Percentiles rank a stretch among this genome's conserved stretches.
phyloP scores from a whole-genome alignment of 495 filamentous ascomycete genomes.

The Cudoniella acicularis region DNA sequence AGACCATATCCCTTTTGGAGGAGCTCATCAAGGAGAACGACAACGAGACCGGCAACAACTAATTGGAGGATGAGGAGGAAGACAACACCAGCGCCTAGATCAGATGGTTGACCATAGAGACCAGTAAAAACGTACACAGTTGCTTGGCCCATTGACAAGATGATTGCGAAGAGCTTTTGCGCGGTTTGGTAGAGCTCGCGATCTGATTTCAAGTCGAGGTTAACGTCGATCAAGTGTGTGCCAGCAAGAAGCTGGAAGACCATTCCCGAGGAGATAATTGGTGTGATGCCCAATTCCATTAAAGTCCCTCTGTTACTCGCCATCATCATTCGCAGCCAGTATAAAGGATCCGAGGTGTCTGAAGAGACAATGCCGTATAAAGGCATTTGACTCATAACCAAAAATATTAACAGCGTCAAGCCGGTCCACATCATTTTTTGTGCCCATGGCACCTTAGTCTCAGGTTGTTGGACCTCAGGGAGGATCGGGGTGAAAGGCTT shows the following conservation, averaged over 20 bases:
- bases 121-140: conserved; percentile 97
- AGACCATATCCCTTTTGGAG: conserved; percentile 99
- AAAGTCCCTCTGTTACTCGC: conserved; percentile 97
- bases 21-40: conserved; percentile 98
- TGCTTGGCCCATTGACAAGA: conserved; percentile 94
- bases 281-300: conserved; percentile 99
- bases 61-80: conserved; percentile 96
- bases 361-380: conserved; percentile 94
- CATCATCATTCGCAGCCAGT: conserved; percentile 99
- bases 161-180: conserved; percentile 99
- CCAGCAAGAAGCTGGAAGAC: conserved; percentile 99
- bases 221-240: conserved; percentile 99
- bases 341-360: conserved; percentile 94
- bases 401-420: conserved; percentile 92
- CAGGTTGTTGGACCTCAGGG: conserved; percentile 95
- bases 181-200: conserved; percentile 99
- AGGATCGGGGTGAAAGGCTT: conserved; percentile 99
- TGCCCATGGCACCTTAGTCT: conserved; percentile 96
- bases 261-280: conserved; percentile 99
- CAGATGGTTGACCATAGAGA: conserved; percentile 92
- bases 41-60: conserved; percentile 92
- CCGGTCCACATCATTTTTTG: conserved; percentile 99
- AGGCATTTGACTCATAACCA: conserved; percentile 99
- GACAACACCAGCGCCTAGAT: conserved; percentile 96
- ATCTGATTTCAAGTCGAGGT: conserved; percentile 98